Evolutionary conservation across 805 yeast genomes (phyloP).

Genomic region (Cyberlindnera euphorbiiphila): DNA sequence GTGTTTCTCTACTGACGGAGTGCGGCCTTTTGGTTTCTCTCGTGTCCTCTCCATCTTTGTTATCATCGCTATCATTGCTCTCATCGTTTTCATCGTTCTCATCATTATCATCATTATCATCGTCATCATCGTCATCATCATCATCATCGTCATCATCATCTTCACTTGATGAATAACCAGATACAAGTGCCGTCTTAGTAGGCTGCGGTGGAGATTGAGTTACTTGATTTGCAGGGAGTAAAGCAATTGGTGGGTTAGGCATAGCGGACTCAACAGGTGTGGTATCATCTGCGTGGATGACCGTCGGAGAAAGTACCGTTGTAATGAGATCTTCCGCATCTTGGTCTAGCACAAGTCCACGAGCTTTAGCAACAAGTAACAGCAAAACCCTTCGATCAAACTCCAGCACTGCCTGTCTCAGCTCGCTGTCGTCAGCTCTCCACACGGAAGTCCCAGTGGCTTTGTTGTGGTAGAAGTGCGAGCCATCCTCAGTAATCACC

Average conservation of each 20-base stretch:
- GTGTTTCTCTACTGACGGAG: too few relatives aligned
- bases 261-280: too few relatives aligned
- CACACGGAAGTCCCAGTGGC: constrained; percentile 31
- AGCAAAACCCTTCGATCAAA: constrained; percentile 30
- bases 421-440: constrained; percentile 33
- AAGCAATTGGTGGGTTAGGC: too few relatives aligned
- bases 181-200: constrained; percentile 3
- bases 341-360: constrained; percentile 31
- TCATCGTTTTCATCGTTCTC: constrained; percentile 1
- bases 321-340: constrained; percentile 5
- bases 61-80: too few relatives aligned
- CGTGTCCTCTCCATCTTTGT: too few relatives aligned
- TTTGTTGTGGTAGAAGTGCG: constrained; percentile 37
- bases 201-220: background rate
- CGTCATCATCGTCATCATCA: too few relatives aligned
- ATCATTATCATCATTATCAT: background rate
- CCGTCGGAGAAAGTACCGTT: background rate
- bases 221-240: too few relatives aligned
- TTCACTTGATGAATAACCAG: constrained; percentile 24
- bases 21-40: too few relatives aligned
- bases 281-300: background rate
- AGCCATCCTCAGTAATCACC: constrained; percentile 39
- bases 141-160: constrained; percentile 12
- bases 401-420: constrained; percentile 25
- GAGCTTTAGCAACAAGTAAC: constrained; percentile 33